Percentiles rank a stretch among this genome's conserved stretches.
These are phyloP conservation scores for Aspergillus pseudotamarii DNA, from an alignment of 2,329 filamentous ascomycete genomes.

Conservation along the genomic window DNA sequence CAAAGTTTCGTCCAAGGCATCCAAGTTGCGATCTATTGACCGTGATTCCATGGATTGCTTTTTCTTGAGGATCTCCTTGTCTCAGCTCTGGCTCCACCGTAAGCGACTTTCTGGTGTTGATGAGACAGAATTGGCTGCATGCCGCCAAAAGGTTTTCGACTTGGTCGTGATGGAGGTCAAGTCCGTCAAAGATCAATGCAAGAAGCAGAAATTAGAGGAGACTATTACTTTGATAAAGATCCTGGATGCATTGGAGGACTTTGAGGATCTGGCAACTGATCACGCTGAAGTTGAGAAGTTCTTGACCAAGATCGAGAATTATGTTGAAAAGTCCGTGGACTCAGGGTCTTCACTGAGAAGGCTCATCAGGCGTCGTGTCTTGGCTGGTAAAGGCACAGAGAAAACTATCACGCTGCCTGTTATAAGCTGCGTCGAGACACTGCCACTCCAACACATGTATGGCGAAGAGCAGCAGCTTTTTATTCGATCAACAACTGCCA, in stretches of 20 bases:
- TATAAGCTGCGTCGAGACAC: slow-evolving; percentile 37
- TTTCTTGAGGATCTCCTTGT: slow-evolving; percentile 38
- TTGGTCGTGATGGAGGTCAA: slow-evolving; percentile 39
- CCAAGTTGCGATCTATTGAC: slow-evolving; percentile 35
- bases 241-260: slow-evolving; percentile 43
- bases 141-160: slow-evolving; percentile 38
- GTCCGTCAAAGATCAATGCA: slow-evolving; percentile 37
- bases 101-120: slow-evolving; percentile 33
- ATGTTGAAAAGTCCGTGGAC: slow-evolving; percentile 38
- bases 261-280: slow-evolving; percentile 40
- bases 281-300: slow-evolving; percentile 39
- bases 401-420: slow-evolving; percentile 32
- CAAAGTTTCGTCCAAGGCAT: slow-evolving; percentile 32
- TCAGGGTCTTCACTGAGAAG: slow-evolving; percentile 30
- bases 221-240: slow-evolving; percentile 40
- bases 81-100: slow-evolving; percentile 37
- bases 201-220: slow-evolving; percentile 37
- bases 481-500: slow-evolving; percentile 37
- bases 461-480: slow-evolving; percentile 42
- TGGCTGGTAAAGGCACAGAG: slow-evolving; percentile 33
- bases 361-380: slow-evolving; percentile 37
- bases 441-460: slow-evolving; percentile 40
- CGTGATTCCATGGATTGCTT: slow-evolving; percentile 41
- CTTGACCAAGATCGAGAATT: slow-evolving; percentile 39
- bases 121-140: slow-evolving; percentile 32